Conservation (phyloP, 2,329 filamentous ascomycete genomes). For the Biscogniauxia sp. region DNA sequence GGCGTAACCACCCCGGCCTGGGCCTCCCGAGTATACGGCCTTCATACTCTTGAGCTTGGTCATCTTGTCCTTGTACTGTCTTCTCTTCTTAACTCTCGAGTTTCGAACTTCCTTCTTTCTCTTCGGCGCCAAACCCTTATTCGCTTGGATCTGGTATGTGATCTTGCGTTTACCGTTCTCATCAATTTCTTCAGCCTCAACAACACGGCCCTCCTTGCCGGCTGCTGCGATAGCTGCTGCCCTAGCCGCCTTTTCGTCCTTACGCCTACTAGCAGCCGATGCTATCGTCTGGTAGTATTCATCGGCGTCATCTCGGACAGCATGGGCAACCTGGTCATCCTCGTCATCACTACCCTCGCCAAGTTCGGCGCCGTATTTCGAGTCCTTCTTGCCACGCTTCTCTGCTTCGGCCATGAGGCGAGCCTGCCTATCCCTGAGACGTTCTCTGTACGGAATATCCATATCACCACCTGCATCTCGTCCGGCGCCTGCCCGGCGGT, state of each 20-base stretch:
- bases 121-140: slow-evolving; percentile 88
- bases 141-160: slow-evolving; percentile 75
- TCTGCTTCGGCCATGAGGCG: slow-evolving; percentile 88
- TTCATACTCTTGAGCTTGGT: slow-evolving; percentile 93
- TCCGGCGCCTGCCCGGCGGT: slow-evolving; percentile 73
- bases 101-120: slow-evolving; percentile 94
- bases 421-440: slow-evolving; percentile 79
- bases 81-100: slow-evolving; percentile 95
- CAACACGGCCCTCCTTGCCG: slow-evolving; percentile 60
- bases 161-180: slow-evolving; percentile 89
- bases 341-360: slow-evolving; percentile 66
- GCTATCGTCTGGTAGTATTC: slow-evolving; percentile 92
- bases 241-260: slow-evolving; percentile 65
- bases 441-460: slow-evolving; percentile 85
- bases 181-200: slow-evolving; percentile 68
- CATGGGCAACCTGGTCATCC: slow-evolving; percentile 53
- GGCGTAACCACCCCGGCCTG: slow-evolving; percentile 80
- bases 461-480: slow-evolving; percentile 74
- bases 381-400: slow-evolving; percentile 68
- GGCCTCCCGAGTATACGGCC: slow-evolving; percentile 80
- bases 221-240: slow-evolving; percentile 58
- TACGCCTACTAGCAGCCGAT: slow-evolving; percentile 65
- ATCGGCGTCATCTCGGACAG: slow-evolving; percentile 55
- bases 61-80: slow-evolving; percentile 93
- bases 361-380: slow-evolving; percentile 63